Evolutionary conservation across 441 rosid species (phyloP), one percentile per base, ranked within the genome.

Genomic region (Flueggea neowawraea): DNA sequence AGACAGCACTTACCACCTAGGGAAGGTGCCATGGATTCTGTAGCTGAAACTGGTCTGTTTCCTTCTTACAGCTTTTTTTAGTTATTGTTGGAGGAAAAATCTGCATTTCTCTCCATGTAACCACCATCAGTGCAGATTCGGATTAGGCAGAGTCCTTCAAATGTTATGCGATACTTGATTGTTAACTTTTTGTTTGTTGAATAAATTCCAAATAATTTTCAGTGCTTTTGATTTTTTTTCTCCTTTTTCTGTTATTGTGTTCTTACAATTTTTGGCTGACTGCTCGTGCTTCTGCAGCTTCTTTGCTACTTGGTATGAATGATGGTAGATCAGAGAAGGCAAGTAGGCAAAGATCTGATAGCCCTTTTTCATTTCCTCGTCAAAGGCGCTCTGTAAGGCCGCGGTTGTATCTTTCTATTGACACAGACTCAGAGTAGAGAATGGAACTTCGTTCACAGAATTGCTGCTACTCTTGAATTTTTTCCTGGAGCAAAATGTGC

Each of bases 311-410:
- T 63, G 96, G 85, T 60, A 86, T 84, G 90, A 84, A 83, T 70
- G 84, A 84, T 61, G 79, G 74, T 72, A 84, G 85, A 83, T 69
- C 83, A 31, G 95, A 82, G 70, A 91, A 78, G 79, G 76, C 83
- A 54, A 87, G 82, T 71, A 83, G 82, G 79, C 85, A 76, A 73
- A 84, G 90, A 82, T 73, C 93, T 43, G 90, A 84, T 53, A 78
- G 85, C 57, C 87, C 91, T 15, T 84, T 90, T 80, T 72, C 82
- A 61, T 82, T 90, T 73, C 97, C 95, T 54, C 90, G 89, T 22
- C 89, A 79, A 81, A 91, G 90, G 80, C 98, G 99, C 57, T 85
- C 99, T 48, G 95, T 84, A 58, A 83, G 94, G 71, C 93, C 75
- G 17, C 84, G 96, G 64, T 61, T 81, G 67, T 84, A 72, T 74